Percentiles rank a stretch among this genome's conserved stretches.
Conservation (phyloP, 495 filamentous ascomycete species). For the Penicillium pancosmium region DNA sequence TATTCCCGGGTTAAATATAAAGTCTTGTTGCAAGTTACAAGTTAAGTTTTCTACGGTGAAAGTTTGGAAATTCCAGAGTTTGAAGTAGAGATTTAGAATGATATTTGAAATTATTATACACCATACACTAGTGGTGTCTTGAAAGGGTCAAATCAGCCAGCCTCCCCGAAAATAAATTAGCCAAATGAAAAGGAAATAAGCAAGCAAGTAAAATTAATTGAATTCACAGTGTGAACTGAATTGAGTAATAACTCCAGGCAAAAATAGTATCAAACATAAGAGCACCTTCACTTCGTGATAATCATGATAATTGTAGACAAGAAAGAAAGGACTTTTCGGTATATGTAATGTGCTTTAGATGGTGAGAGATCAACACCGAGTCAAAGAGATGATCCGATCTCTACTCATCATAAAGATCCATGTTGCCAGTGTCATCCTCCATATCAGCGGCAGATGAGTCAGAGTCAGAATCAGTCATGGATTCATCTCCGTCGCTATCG, state of each 20-base stretch:
- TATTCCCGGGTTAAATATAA: too few species aligned
- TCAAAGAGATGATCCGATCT: conserved; percentile 1
- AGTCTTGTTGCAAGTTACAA: too few species aligned
- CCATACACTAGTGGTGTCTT: too few species aligned
- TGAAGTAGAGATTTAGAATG: too few species aligned
- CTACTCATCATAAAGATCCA: conserved; percentile 79
- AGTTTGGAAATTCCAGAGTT: too few species aligned
- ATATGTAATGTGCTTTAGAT: neutral
- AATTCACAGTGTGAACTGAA: neutral
- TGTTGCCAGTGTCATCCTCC: conserved; percentile 61
- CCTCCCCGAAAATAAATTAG: too few species aligned
- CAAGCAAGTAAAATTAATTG: neutral
- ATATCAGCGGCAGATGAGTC: conserved; percentile 71
- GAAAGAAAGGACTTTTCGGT: neutral
- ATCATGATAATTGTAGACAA: neutral
- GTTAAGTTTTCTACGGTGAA: too few species aligned
- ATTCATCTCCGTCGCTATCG: conserved; percentile 64
- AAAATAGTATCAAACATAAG: neutral
- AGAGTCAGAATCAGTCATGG: conserved; percentile 64
- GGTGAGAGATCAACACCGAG: too few species aligned
- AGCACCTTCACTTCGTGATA: neutral
- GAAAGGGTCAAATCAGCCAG: too few species aligned
- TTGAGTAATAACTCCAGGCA: neutral
- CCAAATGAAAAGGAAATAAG: too few species aligned
- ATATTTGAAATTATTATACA: too few species aligned